These are phyloP conservation scores for Rubroshorea leprosula DNA, from an alignment of 345 rosid species.

Conservation along the genomic window DNA sequence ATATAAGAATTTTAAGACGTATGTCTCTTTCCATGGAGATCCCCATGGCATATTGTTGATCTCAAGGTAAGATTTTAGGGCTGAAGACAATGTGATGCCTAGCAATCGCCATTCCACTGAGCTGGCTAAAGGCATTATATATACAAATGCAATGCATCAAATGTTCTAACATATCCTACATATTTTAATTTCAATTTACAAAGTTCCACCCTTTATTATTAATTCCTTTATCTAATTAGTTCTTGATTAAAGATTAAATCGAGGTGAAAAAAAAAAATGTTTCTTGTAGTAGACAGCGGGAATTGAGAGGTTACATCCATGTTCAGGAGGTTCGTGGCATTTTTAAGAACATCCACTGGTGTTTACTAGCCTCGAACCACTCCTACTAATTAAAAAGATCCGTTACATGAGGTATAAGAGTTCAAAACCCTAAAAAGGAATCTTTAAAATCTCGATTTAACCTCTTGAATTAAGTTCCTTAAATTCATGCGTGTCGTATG, in stretches of 20 bases:
- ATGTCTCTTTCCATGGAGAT: slow-evolving; percentile 21
- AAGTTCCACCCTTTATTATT: background rate
- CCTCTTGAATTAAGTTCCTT: background rate
- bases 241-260: no score
- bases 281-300: background rate
- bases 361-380: background rate
- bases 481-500: slow-evolving; percentile 4
- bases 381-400: background rate
- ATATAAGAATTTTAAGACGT: slow-evolving; percentile 11
- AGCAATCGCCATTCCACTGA: background rate
- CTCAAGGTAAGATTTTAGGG: slow-evolving; percentile 23
- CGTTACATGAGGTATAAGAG: background rate
- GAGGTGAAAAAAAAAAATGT: no score
- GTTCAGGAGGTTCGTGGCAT: background rate
- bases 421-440: background rate
- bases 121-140: background rate
- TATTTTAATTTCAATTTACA: background rate
- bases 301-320: background rate
- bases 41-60: slow-evolving; percentile 28
- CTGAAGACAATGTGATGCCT: slow-evolving; percentile 15
- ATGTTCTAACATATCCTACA: background rate
- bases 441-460: background rate
- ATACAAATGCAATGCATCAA: slow-evolving; percentile 1
- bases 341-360: slow-evolving; percentile 1
- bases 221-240: no score